Base-by-base conservation (phyloP, 2,329 filamentous ascomycete genomes). In the Penicillium sp. region DNA sequence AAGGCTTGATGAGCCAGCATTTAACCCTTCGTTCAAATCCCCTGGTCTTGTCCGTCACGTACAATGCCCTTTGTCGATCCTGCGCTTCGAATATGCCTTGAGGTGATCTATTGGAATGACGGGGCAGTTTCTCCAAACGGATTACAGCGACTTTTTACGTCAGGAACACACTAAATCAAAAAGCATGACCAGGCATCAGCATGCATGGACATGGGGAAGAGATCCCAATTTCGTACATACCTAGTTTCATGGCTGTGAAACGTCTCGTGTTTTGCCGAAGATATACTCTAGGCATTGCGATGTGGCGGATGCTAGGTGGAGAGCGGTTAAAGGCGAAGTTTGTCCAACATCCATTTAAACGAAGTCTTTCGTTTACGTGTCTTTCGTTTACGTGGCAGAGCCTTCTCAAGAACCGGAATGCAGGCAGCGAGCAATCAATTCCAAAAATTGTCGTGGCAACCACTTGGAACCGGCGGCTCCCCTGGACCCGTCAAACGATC, bases 391-490 rank as follows among this genome's bases (percentile, higher is more conserved):
- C 22, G 14, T 22, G 22, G 15, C 25, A 17, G 10, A 22, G 17
- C 39, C 10, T 2, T 2, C 39, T 31, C 28, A 31, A 31, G 8
- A 31, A 8, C 8, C 7, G 2, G 31, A 10, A 10, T 31, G 2
- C 10, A 49, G 10, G 47, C 31, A 35, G 20, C 15, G 47, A 8
- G 7, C 15, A 12, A 20, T 20, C 11, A 5, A 12, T 17, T 1
- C n/a, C n/a, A n/a, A 6, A n/a, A 17, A 49, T 42, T n/a, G 37
- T 53, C 38, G 17, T 42, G 38, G 50, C 15, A 42, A 54, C 39
- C 14, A 15, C 22, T 12, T 31, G 20, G 25, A 54, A 54, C 52
- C 39, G 25, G 38, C 34, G n/a, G 2, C 43, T 11, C 7, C 7
- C 15, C n/a, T 4, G 17, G 17, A 12, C 22, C 17, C 15, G 47